A percentile compares a stretch with the other conserved stretches of the same genome.
Conservation (phyloP, 306 rosid genomes). For the Astragalus glycyphyllos region DNA sequence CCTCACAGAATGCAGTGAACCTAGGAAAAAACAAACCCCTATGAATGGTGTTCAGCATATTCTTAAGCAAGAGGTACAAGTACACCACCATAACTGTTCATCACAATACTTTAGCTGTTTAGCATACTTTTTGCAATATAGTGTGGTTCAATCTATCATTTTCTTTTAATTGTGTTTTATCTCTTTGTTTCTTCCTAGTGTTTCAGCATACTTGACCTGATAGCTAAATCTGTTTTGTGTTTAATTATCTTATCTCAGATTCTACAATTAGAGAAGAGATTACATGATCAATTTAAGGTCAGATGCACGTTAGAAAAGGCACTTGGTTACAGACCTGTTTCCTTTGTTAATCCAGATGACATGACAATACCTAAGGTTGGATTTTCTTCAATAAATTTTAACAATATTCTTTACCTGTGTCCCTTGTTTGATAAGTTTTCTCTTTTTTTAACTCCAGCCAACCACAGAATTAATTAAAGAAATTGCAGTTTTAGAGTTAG, state of each 20-base stretch:
- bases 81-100: constrained; percentile 35
- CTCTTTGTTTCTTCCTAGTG: not conserved
- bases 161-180: constrained; percentile 21
- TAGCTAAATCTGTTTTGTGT: constrained; percentile 32
- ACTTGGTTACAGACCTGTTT: constrained; percentile 69
- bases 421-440: constrained; percentile 20
- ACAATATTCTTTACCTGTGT: too few relatives aligned
- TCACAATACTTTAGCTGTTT: not conserved
- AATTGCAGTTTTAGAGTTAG: constrained; percentile 85
- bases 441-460: constrained; percentile 61
- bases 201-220: not conserved
- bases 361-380: constrained; percentile 69
- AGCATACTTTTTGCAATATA: constrained; percentile 16
- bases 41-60: constrained; percentile 56
- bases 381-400: constrained; percentile 34
- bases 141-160: constrained; percentile 28
- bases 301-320: constrained; percentile 78
- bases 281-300: constrained; percentile 78
- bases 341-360: constrained; percentile 51
- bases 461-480: constrained; percentile 83
- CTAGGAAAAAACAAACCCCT: constrained; percentile 60
- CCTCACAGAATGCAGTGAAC: constrained; percentile 50
- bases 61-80: constrained; percentile 85
- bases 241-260: constrained; percentile 57
- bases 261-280: constrained; percentile 74